Conservation (phyloP, 306 rosid genomes). For the Lathyrus tuberosus region DNA sequence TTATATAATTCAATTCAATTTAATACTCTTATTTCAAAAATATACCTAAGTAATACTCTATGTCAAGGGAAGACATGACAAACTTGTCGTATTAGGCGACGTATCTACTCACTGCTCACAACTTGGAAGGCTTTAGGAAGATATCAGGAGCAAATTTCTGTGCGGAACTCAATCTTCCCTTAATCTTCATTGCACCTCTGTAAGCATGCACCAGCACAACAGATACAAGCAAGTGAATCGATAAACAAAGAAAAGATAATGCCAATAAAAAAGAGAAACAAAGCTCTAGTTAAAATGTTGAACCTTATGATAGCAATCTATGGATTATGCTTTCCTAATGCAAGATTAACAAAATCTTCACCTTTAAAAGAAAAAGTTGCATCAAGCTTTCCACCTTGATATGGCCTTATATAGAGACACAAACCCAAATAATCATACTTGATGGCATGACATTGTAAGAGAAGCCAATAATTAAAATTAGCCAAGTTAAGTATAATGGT, state of each 20-base stretch:
- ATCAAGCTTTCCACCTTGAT: slow-evolving; percentile 88
- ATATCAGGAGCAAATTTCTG: too few species aligned
- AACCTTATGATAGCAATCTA: slow-evolving; percentile 95
- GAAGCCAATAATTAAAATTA: neutral
- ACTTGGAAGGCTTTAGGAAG: too few species aligned
- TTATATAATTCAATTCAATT: too few species aligned
- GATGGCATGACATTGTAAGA: neutral
- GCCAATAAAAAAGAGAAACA: neutral
- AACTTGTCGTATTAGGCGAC: too few species aligned
- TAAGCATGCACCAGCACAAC: slow-evolving; percentile 28
- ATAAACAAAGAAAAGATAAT: slow-evolving; percentile 24
- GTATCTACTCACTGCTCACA: too few species aligned
- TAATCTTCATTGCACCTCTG: slow-evolving; percentile 85
- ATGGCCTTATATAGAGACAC: slow-evolving; percentile 55
- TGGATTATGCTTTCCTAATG: slow-evolving; percentile 86
- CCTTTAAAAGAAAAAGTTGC: slow-evolving; percentile 84
- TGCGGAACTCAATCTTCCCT: too few species aligned
- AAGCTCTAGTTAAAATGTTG: neutral
- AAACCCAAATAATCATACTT: neutral
- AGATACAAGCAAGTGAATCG: neutral
- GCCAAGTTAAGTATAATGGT: neutral
- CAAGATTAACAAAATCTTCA: slow-evolving; percentile 87
- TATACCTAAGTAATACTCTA: too few species aligned
- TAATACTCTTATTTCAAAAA: too few species aligned
- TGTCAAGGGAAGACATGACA: too few species aligned